Evolutionary conservation across 768 basidiomycete species (phyloP).

Genomic region (Cystobasidium ongulense): DNA sequence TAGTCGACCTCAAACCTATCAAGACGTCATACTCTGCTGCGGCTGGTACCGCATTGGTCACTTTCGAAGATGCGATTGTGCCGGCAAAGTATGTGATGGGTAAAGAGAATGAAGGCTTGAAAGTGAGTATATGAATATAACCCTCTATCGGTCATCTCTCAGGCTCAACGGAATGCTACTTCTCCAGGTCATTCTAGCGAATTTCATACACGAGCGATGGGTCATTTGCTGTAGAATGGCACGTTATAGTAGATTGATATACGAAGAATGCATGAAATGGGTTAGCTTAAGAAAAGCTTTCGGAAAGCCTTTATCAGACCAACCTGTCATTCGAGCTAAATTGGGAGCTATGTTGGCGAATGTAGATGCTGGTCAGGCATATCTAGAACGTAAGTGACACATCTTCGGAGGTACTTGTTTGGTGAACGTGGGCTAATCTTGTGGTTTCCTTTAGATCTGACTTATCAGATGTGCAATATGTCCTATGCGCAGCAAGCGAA

Average conservation of each 20-base stretch:
- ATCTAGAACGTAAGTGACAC: conserved; percentile 72
- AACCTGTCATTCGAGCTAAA: conserved; percentile 77
- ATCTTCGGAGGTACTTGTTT: conserved; percentile 57
- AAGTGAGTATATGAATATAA: conserved; percentile 42
- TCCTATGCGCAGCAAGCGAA: conserved; percentile 7
- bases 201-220: conserved; percentile 75
- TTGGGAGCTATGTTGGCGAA: conserved; percentile 82
- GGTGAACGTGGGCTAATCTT: background rate
- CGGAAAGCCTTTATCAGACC: conserved; percentile 67
- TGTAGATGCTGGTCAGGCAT: conserved; percentile 67
- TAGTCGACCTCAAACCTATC: conserved; percentile 73
- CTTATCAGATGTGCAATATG: conserved; percentile 26
- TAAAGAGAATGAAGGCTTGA: conserved; percentile 68
- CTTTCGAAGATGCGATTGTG: conserved; percentile 73
- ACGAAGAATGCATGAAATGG: conserved; percentile 54
- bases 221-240: conserved; percentile 60
- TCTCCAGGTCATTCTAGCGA: conserved; percentile 43
- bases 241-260: conserved; percentile 39
- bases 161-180: background rate
- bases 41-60: conserved; percentile 75
- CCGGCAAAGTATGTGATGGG: conserved; percentile 82
- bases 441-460: conserved; percentile 52
- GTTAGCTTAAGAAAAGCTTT: conserved; percentile 79
- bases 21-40: conserved; percentile 81
- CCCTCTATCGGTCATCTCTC: background rate